phyloP scores from a whole-genome alignment of 495 filamentous ascomycete species.

The Venustampulla echinocandica region DNA sequence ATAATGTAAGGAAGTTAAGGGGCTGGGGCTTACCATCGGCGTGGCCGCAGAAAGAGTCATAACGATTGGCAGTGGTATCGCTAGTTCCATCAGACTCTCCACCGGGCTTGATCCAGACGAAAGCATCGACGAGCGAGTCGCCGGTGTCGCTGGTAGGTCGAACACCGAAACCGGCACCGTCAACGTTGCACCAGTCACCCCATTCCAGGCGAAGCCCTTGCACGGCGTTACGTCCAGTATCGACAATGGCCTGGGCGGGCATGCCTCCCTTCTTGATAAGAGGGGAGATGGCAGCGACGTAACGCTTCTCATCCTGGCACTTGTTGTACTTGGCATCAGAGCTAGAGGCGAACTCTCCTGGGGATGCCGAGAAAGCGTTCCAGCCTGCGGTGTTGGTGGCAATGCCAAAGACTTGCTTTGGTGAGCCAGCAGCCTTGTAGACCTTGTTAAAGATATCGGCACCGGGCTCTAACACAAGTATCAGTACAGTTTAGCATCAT shows the following conservation, averaged over 20 bases:
- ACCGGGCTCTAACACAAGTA: slow-evolving; percentile 38
- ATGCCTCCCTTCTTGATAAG: slow-evolving; percentile 52
- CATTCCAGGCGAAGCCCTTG: slow-evolving; percentile 55
- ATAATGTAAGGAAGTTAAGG: background rate
- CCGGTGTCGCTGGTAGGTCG: slow-evolving; percentile 58
- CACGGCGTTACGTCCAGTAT: slow-evolving; percentile 59
- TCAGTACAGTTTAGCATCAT: background rate
- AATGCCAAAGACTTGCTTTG: slow-evolving; percentile 58
- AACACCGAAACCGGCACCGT: slow-evolving; percentile 64
- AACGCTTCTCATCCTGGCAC: slow-evolving; percentile 63
- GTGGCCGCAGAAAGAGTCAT: slow-evolving; percentile 62
- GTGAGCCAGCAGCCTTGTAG: slow-evolving; percentile 56
- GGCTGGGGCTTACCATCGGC: background rate
- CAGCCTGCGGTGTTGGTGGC: slow-evolving; percentile 72
- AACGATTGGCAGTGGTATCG: slow-evolving; percentile 50
- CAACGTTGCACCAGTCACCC: slow-evolving; percentile 83
- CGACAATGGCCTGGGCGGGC: slow-evolving; percentile 61
- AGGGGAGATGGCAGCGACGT: slow-evolving; percentile 56
- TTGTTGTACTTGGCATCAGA: slow-evolving; percentile 45
- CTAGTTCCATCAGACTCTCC: slow-evolving; percentile 73
- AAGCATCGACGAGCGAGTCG: slow-evolving; percentile 56
- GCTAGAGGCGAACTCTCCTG: slow-evolving; percentile 57
- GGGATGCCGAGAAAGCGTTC: slow-evolving; percentile 48
- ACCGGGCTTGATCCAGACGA: slow-evolving; percentile 80
- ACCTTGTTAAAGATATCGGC: slow-evolving; percentile 57